Percentiles rank a stretch among this genome's conserved stretches.
Conservation (phyloP, 2,329 filamentous ascomycete species). For the Didymella lethalis region DNA sequence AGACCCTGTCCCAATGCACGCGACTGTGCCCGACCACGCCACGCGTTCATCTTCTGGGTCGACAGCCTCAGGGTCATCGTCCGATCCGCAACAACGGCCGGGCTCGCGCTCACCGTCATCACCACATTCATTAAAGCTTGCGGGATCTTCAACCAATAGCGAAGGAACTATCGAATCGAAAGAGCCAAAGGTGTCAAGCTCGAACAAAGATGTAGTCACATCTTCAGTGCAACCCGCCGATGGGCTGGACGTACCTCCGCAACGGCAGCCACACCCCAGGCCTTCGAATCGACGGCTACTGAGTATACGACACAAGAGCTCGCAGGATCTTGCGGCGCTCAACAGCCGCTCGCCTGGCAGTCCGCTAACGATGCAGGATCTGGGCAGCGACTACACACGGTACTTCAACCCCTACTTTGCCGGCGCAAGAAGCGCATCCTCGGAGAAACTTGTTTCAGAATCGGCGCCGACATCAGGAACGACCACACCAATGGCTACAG, state of each 20-base stretch:
- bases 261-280: constrained; percentile 15
- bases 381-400: constrained; percentile 48
- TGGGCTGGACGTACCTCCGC: background rate
- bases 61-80: background rate
- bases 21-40: constrained; percentile 3
- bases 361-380: constrained; percentile 40
- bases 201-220: constrained; percentile 7
- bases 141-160: constrained; percentile 19
- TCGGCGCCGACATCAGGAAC: constrained; percentile 20
- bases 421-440: constrained; percentile 33
- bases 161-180: constrained; percentile 15
- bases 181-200: constrained; percentile 6
- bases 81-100: constrained; percentile 1
- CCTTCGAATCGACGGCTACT: constrained; percentile 27
- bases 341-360: constrained; percentile 24
- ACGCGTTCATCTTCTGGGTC: constrained; percentile 6
- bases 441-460: constrained; percentile 22
- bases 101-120: constrained; percentile 8
- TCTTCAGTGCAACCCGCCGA: constrained; percentile 1
- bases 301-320: constrained; percentile 26
- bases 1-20: constrained; percentile 5
- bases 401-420: constrained; percentile 47
- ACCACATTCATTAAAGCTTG: constrained; percentile 2
- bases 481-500: constrained; percentile 26
- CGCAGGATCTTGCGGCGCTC: constrained; percentile 27